Percentiles rank a stretch among this genome's conserved stretches.
Evolutionary conservation across 805 yeast genomes (phyloP).

Genomic region (Pichia cephalocereana): DNA sequence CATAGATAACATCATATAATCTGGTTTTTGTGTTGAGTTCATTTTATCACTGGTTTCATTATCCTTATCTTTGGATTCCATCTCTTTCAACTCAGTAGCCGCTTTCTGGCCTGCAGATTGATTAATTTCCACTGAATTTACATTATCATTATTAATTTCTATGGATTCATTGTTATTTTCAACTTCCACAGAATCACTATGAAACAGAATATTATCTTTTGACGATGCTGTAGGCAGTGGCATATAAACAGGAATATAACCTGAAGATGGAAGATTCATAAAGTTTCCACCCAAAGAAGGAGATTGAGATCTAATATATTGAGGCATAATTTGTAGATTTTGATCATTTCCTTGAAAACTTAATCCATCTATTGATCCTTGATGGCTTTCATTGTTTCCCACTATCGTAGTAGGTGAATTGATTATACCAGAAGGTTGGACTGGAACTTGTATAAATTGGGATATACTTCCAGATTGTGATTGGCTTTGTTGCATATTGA

Average conservation of each 20-base stretch:
- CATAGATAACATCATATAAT: slow-evolving; percentile 5
- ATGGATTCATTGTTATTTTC: neutral
- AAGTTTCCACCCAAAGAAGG: neutral
- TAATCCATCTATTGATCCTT: neutral
- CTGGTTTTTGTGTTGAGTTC: neutral
- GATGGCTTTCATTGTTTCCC: neutral
- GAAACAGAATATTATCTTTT: neutral
- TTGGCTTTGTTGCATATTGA: neutral
- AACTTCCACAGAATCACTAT: neutral
- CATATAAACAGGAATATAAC: slow-evolving; percentile 1
- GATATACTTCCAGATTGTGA: neutral
- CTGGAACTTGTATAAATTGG: slow-evolving; percentile 2
- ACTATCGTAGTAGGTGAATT: slow-evolving; percentile 1
- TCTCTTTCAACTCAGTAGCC: neutral
- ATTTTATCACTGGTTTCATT: neutral
- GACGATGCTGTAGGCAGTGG: neutral
- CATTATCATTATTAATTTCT: neutral
- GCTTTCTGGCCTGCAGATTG: too few species aligned
- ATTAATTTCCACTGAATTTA: too few species aligned
- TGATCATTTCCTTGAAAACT: neutral
- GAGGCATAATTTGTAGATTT: neutral
- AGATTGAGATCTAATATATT: neutral
- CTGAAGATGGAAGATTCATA: neutral
- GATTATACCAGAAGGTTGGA: neutral
- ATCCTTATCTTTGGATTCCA: neutral